phyloP scores from a whole-genome alignment of 73 alveolate genomes.

The Urostyla sp. region DNA sequence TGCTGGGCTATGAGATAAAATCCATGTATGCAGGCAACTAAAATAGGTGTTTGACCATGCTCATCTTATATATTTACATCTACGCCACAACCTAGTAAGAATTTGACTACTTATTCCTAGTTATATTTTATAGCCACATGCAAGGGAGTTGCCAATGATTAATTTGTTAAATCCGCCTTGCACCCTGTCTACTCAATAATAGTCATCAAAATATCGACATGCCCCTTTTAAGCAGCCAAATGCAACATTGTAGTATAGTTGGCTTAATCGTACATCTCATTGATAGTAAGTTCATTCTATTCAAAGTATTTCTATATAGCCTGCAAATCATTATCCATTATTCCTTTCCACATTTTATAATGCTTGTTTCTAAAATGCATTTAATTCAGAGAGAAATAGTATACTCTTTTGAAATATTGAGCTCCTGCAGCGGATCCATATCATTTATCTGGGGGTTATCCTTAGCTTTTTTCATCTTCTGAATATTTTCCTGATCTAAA shows the following conservation, averaged over 20 bases:
- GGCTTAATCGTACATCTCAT: constrained; percentile 16
- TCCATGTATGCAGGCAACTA: constrained; percentile 68
- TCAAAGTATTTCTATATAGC: constrained; percentile 20
- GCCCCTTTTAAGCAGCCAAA: constrained; percentile 65
- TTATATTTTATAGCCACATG: constrained; percentile 65
- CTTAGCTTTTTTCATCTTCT: constrained; percentile 35
- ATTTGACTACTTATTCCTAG: constrained; percentile 54
- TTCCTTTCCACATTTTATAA: constrained; percentile 63
- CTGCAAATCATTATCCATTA: constrained; percentile 52
- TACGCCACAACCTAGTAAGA: constrained; percentile 70
- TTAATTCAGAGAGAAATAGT: neutral
- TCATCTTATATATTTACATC: constrained; percentile 69
- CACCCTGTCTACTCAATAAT: constrained; percentile 61
- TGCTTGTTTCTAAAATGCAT: constrained; percentile 8
- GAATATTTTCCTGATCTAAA: constrained; percentile 2
- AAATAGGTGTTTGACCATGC: constrained; percentile 67
- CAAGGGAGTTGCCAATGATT: constrained; percentile 60
- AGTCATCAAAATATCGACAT: constrained; percentile 63
- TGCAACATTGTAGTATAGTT: constrained; percentile 60
- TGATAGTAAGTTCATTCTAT: constrained; percentile 18
- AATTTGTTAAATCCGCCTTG: constrained; percentile 61
- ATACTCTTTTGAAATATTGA: neutral
- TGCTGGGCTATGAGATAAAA: constrained; percentile 48
- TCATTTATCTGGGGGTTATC: neutral
- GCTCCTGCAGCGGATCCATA: neutral